Conservation (phyloP, 306 rosid genomes). For the Echinosophora koreensis region DNA sequence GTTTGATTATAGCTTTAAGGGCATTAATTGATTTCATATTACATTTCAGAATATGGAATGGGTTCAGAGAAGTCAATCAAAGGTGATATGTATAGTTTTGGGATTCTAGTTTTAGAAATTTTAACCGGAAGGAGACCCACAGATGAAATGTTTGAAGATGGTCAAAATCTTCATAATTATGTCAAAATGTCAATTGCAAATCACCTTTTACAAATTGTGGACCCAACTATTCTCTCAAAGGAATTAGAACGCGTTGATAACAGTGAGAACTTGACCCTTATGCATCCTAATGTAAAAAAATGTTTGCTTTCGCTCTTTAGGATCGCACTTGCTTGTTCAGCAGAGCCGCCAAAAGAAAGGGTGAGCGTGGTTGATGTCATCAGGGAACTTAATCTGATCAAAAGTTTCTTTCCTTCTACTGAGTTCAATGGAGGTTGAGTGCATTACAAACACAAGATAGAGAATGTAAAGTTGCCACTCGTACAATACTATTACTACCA, state of each 20-base stretch:
- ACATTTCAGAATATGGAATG: slow-evolving; percentile 29
- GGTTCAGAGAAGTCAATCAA: slow-evolving; percentile 26
- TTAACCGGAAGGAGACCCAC: slow-evolving; percentile 30
- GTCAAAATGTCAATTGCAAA: slow-evolving; percentile 11
- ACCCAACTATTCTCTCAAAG: not conserved
- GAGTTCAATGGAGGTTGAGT: not conserved
- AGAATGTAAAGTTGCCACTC: not conserved
- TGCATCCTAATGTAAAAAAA: not conserved
- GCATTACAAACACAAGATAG: not conserved
- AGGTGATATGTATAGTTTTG: slow-evolving; percentile 39
- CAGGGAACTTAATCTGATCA: slow-evolving; percentile 29
- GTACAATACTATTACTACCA: no score
- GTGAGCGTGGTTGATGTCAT: slow-evolving; percentile 24
- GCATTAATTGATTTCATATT: no score
- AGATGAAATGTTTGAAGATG: slow-evolving; percentile 35
- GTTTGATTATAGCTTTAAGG: no score
- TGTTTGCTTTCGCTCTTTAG: slow-evolving; percentile 31
- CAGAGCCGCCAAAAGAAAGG: slow-evolving; percentile 34
- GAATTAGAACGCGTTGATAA: not conserved
- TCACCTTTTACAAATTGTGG: slow-evolving; percentile 14
- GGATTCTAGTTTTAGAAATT: slow-evolving; percentile 45
- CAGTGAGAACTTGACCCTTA: not conserved
- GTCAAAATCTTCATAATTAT: slow-evolving; percentile 24
- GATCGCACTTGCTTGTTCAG: slow-evolving; percentile 39
- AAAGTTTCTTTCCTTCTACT: not conserved